phyloP scores from a whole-genome alignment of 2,329 filamentous ascomycete genomes.

The Fusarium veterinarium region DNA sequence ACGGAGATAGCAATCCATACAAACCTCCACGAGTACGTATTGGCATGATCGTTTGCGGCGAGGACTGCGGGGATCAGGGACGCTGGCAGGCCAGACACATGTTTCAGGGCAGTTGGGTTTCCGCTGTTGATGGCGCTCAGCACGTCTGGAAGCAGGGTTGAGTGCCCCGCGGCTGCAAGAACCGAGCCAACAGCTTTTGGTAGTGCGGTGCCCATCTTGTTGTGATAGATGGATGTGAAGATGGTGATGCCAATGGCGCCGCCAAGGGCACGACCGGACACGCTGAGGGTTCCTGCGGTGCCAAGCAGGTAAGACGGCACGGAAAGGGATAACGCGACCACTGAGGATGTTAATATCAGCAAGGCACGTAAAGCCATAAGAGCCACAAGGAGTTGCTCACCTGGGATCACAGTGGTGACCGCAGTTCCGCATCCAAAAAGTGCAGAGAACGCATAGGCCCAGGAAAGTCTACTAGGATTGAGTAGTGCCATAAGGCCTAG shows the following conservation, averaged over 20 bases:
- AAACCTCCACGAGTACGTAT: background rate
- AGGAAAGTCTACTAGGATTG: background rate
- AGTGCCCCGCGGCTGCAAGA: background rate
- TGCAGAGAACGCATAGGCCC: background rate
- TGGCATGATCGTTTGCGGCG: background rate
- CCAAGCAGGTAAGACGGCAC: background rate
- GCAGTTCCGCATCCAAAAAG: background rate
- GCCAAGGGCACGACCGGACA: background rate
- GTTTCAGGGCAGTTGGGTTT: background rate
- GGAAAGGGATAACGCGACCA: background rate
- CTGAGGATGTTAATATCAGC: rapidly evolving
- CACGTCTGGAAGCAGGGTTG: background rate
- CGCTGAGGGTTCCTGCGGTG: background rate
- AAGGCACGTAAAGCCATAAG: background rate
- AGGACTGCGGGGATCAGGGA: background rate
- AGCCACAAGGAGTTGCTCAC: background rate
- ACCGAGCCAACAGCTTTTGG: background rate
- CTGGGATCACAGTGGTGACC: background rate
- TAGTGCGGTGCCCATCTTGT: background rate
- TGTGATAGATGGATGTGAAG: background rate
- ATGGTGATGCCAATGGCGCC: background rate
- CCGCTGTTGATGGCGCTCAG: background rate
- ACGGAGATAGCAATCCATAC: background rate
- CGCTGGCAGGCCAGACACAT: background rate
- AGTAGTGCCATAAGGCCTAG: background rate